Conservation (phyloP, 2,329 filamentous ascomycete genomes). For the Epichloe glyceriae region DNA sequence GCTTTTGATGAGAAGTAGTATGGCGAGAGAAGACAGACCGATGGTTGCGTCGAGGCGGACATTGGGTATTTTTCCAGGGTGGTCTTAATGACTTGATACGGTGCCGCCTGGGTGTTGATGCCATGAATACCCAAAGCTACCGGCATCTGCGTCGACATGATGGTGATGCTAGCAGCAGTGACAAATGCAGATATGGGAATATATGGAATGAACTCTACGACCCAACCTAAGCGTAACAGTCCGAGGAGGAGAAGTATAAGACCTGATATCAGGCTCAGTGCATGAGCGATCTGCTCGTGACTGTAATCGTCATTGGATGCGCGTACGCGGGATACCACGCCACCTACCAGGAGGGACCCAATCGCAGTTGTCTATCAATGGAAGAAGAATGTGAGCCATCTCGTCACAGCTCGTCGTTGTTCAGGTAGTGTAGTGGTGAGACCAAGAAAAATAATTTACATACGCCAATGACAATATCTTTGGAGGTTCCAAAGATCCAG, state of each 20-base stretch:
- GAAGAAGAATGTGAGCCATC: not conserved
- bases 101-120: constrained; percentile 31
- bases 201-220: constrained; percentile 38
- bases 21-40: constrained; percentile 51
- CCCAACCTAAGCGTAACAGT: constrained; percentile 33
- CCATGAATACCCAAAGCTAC: constrained; percentile 28
- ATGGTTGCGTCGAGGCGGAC: constrained; percentile 56
- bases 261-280: constrained; percentile 32
- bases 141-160: constrained; percentile 34
- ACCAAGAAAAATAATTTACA: constrained; percentile 7
- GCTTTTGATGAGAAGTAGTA: constrained; percentile 52
- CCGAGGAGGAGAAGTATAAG: constrained; percentile 31
- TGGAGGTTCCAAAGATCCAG: constrained; percentile 75
- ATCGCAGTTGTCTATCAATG: constrained; percentile 40
- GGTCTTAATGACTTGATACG: constrained; percentile 32
- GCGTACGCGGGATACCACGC: constrained; percentile 28
- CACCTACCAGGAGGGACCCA: constrained; percentile 36
- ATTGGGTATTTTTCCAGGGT: constrained; percentile 25
- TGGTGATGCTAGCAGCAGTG: constrained; percentile 37
- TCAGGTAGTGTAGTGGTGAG: too few relatives aligned
- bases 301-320: constrained; percentile 21
- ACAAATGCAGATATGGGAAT: constrained; percentile 38
- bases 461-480: constrained; percentile 69
- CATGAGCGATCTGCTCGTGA: constrained; percentile 28
- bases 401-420: too few relatives aligned